Base-by-base conservation (phyloP, 768 basidiomycete species). In the Psilocybe cyanescens region DNA sequence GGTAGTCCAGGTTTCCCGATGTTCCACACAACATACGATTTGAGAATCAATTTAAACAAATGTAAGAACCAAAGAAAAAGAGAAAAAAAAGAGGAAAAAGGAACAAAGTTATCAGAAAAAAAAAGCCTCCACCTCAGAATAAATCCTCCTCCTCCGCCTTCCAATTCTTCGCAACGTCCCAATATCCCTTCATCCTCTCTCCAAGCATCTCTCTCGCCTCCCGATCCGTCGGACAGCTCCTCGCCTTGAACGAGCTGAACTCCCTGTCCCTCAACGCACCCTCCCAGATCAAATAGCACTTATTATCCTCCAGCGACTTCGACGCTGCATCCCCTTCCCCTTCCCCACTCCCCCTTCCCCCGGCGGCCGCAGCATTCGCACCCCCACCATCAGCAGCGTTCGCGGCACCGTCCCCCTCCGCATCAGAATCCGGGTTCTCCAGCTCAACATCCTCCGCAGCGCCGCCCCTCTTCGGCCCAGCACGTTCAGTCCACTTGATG, bases 111-210 rank as follows among this genome's bases (percentile, higher is more conserved):
- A 35, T 35, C 33, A 35, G 24, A 24, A 24, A 24, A 24, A 24
- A 24, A 24, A 24, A 24, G 33, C 11, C 11, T 3, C 1, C 33
- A 35, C 33, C 12, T 19, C 17, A 49, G 4, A 5, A 49, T 24
- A 29, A 28, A 14, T 92, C 90, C 66, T 92, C 91, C 57, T 94
- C 92, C 73, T 91, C 89, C 4, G 86, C 83, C 72, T 86, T 91
- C 86, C 89, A 94, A 69, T 92, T 91, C 86, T 95, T 97, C 30
- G 94, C 88, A 74, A 92, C 85, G 73, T 98, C 97, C 96, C 96
- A 99, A 72, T 95, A 92, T 0, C 94, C 92, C 51, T 89, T 88
- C 74, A 95, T 73, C 81, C 88, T 94, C 60, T 86, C 83, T 1
- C 96, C 96, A 29, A 99, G 80, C 53, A 86, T 81, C 66, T 97